These are phyloP conservation scores for Solanum bulbocastanum DNA, from an alignment of 257 asterid genomes.

Conservation along the genomic window DNA sequence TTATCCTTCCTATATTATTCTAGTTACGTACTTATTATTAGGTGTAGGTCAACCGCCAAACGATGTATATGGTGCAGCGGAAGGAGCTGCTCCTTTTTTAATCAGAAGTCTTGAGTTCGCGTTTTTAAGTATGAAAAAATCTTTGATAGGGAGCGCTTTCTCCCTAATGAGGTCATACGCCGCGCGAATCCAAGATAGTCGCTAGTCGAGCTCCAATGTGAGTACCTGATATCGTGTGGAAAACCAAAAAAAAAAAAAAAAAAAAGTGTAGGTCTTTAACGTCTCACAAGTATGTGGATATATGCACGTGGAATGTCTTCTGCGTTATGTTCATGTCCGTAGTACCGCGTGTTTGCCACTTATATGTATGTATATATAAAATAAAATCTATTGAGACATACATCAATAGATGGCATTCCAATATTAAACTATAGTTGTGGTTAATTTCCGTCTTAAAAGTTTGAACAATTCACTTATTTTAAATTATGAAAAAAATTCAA, in stretches of 20 bases:
- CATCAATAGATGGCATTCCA: not conserved
- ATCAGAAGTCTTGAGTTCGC: too few relatives aligned
- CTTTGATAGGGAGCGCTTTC: too few relatives aligned
- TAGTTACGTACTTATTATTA: not conserved
- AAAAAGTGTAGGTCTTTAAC: not conserved
- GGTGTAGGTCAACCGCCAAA: not conserved
- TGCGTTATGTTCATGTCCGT: not conserved
- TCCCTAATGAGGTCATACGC: not conserved
- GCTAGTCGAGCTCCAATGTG: not conserved
- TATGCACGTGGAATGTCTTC: not conserved
- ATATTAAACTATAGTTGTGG: not conserved
- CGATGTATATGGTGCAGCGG: not conserved
- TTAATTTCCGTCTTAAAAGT: too few relatives aligned
- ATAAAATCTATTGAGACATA: not conserved
- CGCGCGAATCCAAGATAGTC: too few relatives aligned
- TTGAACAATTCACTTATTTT: not conserved
- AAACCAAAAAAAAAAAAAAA: too few relatives aligned
- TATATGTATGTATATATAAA: too few relatives aligned
- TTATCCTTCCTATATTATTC: not conserved
- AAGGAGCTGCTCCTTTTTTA: not conserved
- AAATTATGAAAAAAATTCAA: too few relatives aligned
- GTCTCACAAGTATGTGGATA: not conserved
- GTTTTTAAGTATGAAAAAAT: not conserved
- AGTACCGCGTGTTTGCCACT: not conserved
- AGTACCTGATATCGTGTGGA: not conserved